phyloP scores from a whole-genome alignment of 1,284 basidiomycete species.

The Naganishia albida region DNA sequence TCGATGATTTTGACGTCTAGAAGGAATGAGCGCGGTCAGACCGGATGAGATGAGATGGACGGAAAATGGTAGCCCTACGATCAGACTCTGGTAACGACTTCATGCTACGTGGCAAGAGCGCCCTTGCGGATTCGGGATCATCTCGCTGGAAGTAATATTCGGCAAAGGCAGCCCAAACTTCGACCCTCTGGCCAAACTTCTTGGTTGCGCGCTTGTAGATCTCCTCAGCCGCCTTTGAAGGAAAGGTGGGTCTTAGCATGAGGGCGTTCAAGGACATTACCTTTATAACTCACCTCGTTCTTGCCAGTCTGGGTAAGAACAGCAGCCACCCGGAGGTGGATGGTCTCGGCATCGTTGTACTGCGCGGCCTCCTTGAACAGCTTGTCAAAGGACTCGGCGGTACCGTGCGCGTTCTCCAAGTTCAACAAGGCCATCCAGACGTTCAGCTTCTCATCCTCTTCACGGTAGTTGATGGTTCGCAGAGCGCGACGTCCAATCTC shows the following conservation, averaged over 20 bases:
- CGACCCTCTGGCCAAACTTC: conserved; percentile 88
- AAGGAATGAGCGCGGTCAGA: neutral
- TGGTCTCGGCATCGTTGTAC: conserved; percentile 87
- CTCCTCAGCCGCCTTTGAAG: conserved; percentile 74
- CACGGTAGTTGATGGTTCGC: conserved; percentile 86
- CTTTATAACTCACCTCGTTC: conserved; percentile 61
- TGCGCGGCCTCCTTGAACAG: conserved; percentile 87
- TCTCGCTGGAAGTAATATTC: conserved; percentile 72
- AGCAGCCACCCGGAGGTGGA: conserved; percentile 78
- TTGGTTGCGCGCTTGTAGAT: conserved; percentile 80
- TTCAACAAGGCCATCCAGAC: conserved; percentile 97
- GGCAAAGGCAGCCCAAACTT: conserved; percentile 87
- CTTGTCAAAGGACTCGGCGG: conserved; percentile 71
- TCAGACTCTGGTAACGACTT: conserved; percentile 93
- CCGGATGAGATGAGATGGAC: neutral
- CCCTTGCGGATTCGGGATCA: conserved; percentile 76
- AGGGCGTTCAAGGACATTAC: neutral
- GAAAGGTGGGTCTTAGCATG: neutral
- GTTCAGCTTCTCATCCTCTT: conserved; percentile 95
- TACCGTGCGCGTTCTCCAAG: conserved; percentile 91
- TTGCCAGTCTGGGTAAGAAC: conserved; percentile 85
- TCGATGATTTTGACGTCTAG: conserved; percentile 91
- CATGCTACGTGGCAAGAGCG: conserved; percentile 81
- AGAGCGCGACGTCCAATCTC: conserved; percentile 82
- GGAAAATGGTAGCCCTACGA: conserved; percentile 62